Evolutionary conservation across 768 basidiomycete species (phyloP).

Genomic region (Naematelia aurantialba): DNA sequence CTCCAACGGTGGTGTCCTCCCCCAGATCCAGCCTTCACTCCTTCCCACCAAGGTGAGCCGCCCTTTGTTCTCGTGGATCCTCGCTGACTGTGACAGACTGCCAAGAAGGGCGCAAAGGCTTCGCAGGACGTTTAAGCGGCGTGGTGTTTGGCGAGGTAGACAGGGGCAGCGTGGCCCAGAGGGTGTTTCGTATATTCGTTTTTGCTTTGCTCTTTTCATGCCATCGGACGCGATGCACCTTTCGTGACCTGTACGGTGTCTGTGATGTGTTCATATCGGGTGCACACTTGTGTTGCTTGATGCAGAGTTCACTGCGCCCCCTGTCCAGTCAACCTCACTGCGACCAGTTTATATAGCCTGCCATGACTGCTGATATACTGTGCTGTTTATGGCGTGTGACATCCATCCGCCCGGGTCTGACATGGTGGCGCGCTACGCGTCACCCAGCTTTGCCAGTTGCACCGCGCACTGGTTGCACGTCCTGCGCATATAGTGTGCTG

Average conservation of each 20-base stretch:
- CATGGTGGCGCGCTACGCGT: too few relatives aligned
- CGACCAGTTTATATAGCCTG: too few relatives aligned
- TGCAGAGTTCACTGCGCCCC: too few relatives aligned
- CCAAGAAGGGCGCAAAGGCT: conserved; percentile 44
- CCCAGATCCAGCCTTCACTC: conserved; percentile 66
- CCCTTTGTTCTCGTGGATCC: background rate
- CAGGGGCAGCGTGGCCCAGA: conserved; percentile 3
- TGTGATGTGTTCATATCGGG: too few relatives aligned
- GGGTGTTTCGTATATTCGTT: conserved; percentile 20
- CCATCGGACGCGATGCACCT: conserved; percentile 12
- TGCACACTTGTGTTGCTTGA: background rate
- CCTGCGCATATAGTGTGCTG: too few relatives aligned
- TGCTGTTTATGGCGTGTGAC: too few relatives aligned
- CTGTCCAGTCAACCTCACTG: too few relatives aligned
- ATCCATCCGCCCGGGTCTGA: too few relatives aligned
- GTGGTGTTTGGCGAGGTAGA: background rate
- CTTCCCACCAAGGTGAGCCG: conserved; percentile 58
- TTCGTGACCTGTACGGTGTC: conserved; percentile 5
- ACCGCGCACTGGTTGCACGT: too few relatives aligned
- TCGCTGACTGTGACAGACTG: conserved; percentile 18
- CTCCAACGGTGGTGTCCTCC: conserved; percentile 81
- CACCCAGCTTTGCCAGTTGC: too few relatives aligned
- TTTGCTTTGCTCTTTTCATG: conserved; percentile 28
- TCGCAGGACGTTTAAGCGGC: conserved; percentile 47
- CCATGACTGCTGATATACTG: too few relatives aligned